These are phyloP conservation scores for Ganoderma sp. DNA, from an alignment of 1,284 basidiomycete genomes.

Conservation along the genomic window DNA sequence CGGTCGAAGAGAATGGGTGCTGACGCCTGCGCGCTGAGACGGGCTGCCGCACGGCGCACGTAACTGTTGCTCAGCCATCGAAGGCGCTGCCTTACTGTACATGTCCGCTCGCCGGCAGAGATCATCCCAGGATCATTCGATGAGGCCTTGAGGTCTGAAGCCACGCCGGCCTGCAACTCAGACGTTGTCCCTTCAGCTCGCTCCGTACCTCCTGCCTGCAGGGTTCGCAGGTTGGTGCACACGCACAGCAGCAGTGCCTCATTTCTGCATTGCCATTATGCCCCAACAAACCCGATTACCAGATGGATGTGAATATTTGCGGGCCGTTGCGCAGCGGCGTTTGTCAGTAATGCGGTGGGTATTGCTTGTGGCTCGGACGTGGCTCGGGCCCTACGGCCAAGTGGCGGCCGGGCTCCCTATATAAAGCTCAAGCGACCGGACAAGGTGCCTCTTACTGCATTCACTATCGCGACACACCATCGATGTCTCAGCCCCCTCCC, in stretches of 20 bases:
- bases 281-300: background rate
- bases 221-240: slow-evolving; percentile 6
- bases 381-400: slow-evolving; percentile 27
- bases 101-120: slow-evolving; percentile 2
- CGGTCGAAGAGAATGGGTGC: slow-evolving; percentile 21
- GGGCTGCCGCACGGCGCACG: background rate
- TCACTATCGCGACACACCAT: slow-evolving; percentile 32
- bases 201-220: background rate
- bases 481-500: slow-evolving; percentile 53
- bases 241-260: background rate
- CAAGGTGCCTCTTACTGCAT: slow-evolving; percentile 29
- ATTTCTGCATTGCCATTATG: background rate
- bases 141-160: background rate
- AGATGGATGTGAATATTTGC: background rate
- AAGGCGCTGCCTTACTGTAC: background rate
- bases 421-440: slow-evolving; percentile 31
- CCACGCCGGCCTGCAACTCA: background rate
- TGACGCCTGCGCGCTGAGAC: slow-evolving; percentile 15
- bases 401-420: slow-evolving; percentile 31
- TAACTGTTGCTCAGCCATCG: slow-evolving; percentile 3
- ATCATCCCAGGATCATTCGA: slow-evolving; percentile 1
- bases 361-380: slow-evolving; percentile 19
- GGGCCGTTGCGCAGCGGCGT: slow-evolving; percentile 17
- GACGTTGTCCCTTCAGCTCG: background rate
- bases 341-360: slow-evolving; percentile 15